Conservation (phyloP, 2,329 filamentous ascomycete genomes). For the Phaeosphaeriaceae sp. region DNA sequence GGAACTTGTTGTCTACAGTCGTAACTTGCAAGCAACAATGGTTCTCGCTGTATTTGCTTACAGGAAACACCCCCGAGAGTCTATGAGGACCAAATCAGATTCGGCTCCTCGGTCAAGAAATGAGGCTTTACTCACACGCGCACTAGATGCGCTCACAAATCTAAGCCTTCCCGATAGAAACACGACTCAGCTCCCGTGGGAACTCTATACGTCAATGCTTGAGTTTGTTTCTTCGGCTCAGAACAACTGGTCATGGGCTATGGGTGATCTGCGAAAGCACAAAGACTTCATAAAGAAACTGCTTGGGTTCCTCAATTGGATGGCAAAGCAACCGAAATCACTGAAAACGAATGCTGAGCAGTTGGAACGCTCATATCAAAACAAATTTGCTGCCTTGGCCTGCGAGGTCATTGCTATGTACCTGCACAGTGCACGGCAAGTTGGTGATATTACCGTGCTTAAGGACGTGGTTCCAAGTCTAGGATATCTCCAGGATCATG, state of each 20-base stretch:
- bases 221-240: slow-evolving; percentile 88
- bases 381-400: slow-evolving; percentile 74
- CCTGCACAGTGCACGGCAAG: slow-evolving; percentile 82
- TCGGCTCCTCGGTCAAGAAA: slow-evolving; percentile 47
- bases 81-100: slow-evolving; percentile 64
- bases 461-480: slow-evolving; percentile 76
- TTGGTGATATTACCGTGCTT: slow-evolving; percentile 70
- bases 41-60: slow-evolving; percentile 92
- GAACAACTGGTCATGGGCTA: slow-evolving; percentile 95
- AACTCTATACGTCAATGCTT: slow-evolving; percentile 74
- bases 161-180: slow-evolving; percentile 69
- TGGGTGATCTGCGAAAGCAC: slow-evolving; percentile 78
- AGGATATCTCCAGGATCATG: slow-evolving; percentile 79
- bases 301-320: slow-evolving; percentile 68
- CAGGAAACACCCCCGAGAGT: slow-evolving; percentile 83
- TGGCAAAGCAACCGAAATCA: slow-evolving; percentile 34
- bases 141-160: slow-evolving; percentile 71
- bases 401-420: slow-evolving; percentile 91
- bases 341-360: slow-evolving; percentile 30
- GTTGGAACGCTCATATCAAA: slow-evolving; percentile 48
- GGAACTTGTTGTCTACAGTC: slow-evolving; percentile 85
- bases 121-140: slow-evolving; percentile 75
- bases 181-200: slow-evolving; percentile 24
- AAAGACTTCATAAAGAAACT: slow-evolving; percentile 74
- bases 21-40: slow-evolving; percentile 92